A percentile compares a stretch with the other conserved stretches of the same genome.
phyloP scores from a whole-genome alignment of 2,329 filamentous ascomycete genomes.

The Fusarium fracticaudum region DNA sequence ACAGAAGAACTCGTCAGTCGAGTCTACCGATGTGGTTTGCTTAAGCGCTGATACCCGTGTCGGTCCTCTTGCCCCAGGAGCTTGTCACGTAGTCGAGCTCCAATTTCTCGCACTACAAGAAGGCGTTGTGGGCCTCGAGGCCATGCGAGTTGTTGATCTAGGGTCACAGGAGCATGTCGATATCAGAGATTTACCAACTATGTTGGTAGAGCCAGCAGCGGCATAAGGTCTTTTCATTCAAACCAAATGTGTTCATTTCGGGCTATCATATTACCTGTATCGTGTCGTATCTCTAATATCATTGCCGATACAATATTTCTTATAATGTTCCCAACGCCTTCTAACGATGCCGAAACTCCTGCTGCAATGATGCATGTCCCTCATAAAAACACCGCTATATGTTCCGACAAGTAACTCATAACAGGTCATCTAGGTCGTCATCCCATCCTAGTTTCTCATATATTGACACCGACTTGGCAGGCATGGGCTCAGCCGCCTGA shows the following conservation, averaged over 20 bases:
- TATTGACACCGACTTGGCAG: slow-evolving; percentile 53
- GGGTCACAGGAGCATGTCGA: slow-evolving; percentile 80
- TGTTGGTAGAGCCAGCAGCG: slow-evolving; percentile 61
- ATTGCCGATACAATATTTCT: slow-evolving; percentile 34
- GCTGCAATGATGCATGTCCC: slow-evolving; percentile 27
- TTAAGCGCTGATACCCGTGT: slow-evolving; percentile 78
- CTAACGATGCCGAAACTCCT: slow-evolving; percentile 34
- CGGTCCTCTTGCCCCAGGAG: slow-evolving; percentile 75
- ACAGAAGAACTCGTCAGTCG: slow-evolving; percentile 71
- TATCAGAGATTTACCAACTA: slow-evolving; percentile 76
- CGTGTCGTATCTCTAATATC: slow-evolving; percentile 38
- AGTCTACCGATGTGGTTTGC: slow-evolving; percentile 75
- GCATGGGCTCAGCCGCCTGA: slow-evolving; percentile 16
- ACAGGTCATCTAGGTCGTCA: slow-evolving; percentile 62
- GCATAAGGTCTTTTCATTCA: slow-evolving; percentile 28
- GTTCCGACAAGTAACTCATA: slow-evolving; percentile 43
- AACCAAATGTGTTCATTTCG: neutral
- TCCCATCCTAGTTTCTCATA: slow-evolving; percentile 68
- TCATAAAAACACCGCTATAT: slow-evolving; percentile 36
- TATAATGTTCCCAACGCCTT: slow-evolving; percentile 35
- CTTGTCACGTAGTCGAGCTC: slow-evolving; percentile 78
- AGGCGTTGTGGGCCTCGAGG: slow-evolving; percentile 76
- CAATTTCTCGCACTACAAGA: slow-evolving; percentile 74
- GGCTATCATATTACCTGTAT: slow-evolving; percentile 28
- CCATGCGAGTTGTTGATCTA: slow-evolving; percentile 77